phyloP scores from a whole-genome alignment of 2,329 filamentous ascomycete species.

The Allantophomopsis cytisporea region DNA sequence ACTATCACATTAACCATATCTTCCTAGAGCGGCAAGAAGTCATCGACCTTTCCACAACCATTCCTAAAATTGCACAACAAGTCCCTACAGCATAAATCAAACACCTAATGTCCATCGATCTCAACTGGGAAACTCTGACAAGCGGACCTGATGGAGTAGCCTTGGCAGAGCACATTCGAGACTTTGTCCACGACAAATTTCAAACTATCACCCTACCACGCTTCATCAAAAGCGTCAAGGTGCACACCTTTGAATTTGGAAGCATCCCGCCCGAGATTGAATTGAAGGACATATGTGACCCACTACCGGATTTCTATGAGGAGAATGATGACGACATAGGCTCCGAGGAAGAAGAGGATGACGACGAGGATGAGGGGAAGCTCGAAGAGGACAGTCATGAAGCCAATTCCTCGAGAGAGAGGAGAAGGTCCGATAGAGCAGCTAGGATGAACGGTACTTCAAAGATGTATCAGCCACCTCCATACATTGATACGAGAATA shows the following conservation, averaged over 20 bases:
- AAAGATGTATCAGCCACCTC: slow-evolving; percentile 9
- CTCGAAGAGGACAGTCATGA: slow-evolving; percentile 4
- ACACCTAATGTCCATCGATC: slow-evolving; percentile 77
- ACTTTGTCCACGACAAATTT: slow-evolving; percentile 92
- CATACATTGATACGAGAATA: slow-evolving; percentile 26
- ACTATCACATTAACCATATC: background rate
- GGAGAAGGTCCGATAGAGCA: slow-evolving; percentile 19
- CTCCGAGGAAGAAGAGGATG: slow-evolving; percentile 35
- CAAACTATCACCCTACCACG: slow-evolving; percentile 82
- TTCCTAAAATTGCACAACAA: background rate
- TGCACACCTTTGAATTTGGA: slow-evolving; percentile 90
- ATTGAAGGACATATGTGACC: slow-evolving; percentile 94
- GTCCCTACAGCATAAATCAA: slow-evolving; percentile 1
- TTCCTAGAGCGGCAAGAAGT: background rate
- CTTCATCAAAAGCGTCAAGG: slow-evolving; percentile 92
- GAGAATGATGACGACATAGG: slow-evolving; percentile 54
- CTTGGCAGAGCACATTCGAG: slow-evolving; percentile 74
- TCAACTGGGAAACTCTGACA: slow-evolving; percentile 91
- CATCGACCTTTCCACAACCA: slow-evolving; percentile 1
- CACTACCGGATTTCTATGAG: slow-evolving; percentile 92
- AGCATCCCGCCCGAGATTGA: slow-evolving; percentile 70
- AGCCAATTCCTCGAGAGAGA: slow-evolving; percentile 16
- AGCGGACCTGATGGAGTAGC: slow-evolving; percentile 75
- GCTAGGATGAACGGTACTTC: slow-evolving; percentile 17
- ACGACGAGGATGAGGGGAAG: slow-evolving; percentile 22